Evolutionary conservation across 352 stramenopile genomes (phyloP).

Genomic region (Globisporangium cederbergense): DNA sequence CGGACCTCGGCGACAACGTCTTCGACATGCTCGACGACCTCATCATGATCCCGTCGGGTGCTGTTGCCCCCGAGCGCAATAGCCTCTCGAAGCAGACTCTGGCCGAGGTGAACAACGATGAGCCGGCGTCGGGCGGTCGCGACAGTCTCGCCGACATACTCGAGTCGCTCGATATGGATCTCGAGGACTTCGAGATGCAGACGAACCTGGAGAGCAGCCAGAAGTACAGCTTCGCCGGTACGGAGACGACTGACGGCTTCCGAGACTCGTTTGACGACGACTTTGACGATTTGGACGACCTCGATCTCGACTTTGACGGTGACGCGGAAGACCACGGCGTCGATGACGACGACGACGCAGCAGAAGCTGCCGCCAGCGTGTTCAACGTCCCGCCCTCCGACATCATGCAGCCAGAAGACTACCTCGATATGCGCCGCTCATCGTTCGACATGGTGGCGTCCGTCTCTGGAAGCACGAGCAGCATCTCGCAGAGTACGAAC

Average conservation of each 20-base stretch:
- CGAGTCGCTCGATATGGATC: slow-evolving; percentile 82
- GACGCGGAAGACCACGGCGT: slow-evolving; percentile 62
- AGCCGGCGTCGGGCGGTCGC: slow-evolving; percentile 26
- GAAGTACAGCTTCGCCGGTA: slow-evolving; percentile 37
- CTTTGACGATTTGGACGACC: slow-evolving; percentile 45
- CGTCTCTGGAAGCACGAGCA: slow-evolving; percentile 58
- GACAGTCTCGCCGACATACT: slow-evolving; percentile 82
- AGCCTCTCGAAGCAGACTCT: slow-evolving; percentile 53
- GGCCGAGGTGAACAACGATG: slow-evolving; percentile 32
- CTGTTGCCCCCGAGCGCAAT: slow-evolving; percentile 46
- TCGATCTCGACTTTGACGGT: slow-evolving; percentile 36
- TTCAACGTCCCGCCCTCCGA: slow-evolving; percentile 15
- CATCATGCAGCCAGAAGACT: slow-evolving; percentile 36
- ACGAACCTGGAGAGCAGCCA: slow-evolving; percentile 18
- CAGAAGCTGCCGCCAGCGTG: background rate
- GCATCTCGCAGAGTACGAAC: slow-evolving; percentile 47
- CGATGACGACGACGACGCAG: slow-evolving; percentile 30
- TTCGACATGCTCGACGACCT: slow-evolving; percentile 88
- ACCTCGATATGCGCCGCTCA: slow-evolving; percentile 55
- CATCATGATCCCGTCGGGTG: slow-evolving; percentile 73
- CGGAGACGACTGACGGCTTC: slow-evolving; percentile 33
- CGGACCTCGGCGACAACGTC: slow-evolving; percentile 78
- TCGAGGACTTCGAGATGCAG: slow-evolving; percentile 61
- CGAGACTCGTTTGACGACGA: slow-evolving; percentile 64
- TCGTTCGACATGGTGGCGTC: slow-evolving; percentile 73